Percentiles rank a stretch among this genome's conserved stretches.
phyloP scores from a whole-genome alignment of 441 rosid genomes.

The Adansonia grandidieri region DNA sequence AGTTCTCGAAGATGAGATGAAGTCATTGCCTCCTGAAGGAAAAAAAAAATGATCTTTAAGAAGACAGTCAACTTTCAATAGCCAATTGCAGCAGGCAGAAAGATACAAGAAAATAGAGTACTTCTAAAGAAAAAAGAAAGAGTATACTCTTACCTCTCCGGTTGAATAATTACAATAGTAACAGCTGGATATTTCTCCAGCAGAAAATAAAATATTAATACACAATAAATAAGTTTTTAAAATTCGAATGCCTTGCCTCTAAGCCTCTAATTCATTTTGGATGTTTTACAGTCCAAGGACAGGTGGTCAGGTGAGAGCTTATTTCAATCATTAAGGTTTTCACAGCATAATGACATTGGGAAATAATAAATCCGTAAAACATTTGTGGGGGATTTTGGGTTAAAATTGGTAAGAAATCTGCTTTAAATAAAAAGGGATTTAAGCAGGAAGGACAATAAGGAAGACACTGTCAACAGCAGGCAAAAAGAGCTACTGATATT shows the following conservation, averaged over 20 bases:
- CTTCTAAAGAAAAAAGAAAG: background rate
- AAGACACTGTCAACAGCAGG: background rate
- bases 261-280: background rate
- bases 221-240: background rate
- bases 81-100: background rate
- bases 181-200: background rate
- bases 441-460: background rate
- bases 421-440: background rate
- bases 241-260: background rate
- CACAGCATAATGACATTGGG: too few species aligned
- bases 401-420: background rate
- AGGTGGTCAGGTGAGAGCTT: background rate
- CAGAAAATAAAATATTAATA: background rate
- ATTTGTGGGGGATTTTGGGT: background rate
- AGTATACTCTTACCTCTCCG: background rate
- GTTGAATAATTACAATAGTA: background rate
- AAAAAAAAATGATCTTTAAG: background rate
- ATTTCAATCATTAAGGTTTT: too few species aligned
- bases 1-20: conserved; percentile 33
- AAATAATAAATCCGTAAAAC: too few species aligned
- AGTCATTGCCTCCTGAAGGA: conserved; percentile 42
- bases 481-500: background rate
- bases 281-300: background rate
- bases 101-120: background rate
- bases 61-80: background rate